Evolutionary conservation across 2,329 filamentous ascomycete genomes (phyloP).

Genomic region (Sphaerostilbella broomeana): DNA sequence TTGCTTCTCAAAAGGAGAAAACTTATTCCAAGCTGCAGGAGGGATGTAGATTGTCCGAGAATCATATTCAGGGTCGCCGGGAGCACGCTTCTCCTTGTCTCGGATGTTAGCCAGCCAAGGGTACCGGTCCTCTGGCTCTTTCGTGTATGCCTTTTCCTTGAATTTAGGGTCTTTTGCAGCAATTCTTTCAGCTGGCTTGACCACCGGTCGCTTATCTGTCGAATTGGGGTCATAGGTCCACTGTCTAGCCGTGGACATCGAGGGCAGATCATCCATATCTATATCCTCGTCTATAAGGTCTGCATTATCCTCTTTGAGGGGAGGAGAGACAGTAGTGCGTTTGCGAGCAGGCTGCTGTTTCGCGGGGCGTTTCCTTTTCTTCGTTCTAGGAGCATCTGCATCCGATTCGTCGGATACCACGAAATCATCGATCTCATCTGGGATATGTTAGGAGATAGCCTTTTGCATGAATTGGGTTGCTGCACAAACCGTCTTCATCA

Average conservation of each 20-base stretch:
- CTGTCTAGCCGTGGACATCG: slow-evolving; percentile 69
- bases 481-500: slow-evolving; percentile 52
- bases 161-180: slow-evolving; percentile 26
- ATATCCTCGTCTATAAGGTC: slow-evolving; percentile 48
- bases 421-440: slow-evolving; percentile 77
- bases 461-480: no score
- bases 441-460: no score
- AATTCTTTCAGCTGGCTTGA: slow-evolving; percentile 25
- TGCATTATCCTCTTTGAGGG: slow-evolving; percentile 20
- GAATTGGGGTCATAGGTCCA: slow-evolving; percentile 63
- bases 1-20: slow-evolving; percentile 93
- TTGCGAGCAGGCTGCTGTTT: slow-evolving; percentile 53
- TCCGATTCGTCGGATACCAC: slow-evolving; percentile 83
- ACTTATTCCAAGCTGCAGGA: slow-evolving; percentile 68
- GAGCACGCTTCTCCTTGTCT: slow-evolving; percentile 76
- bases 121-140: slow-evolving; percentile 80
- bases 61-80: slow-evolving; percentile 81
- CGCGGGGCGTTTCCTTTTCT: slow-evolving; percentile 68
- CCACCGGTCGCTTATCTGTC: slow-evolving; percentile 30
- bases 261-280: slow-evolving; percentile 45
- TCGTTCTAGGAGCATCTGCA: slow-evolving; percentile 48
- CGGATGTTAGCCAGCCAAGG: slow-evolving; percentile 80
- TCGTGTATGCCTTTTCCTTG: slow-evolving; percentile 67
- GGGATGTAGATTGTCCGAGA: slow-evolving; percentile 88
- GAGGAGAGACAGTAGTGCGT: slow-evolving; percentile 48